These are phyloP conservation scores for Leishmania tarentolae DNA, from an alignment of 208 protist genomes.

Conservation along the genomic window DNA sequence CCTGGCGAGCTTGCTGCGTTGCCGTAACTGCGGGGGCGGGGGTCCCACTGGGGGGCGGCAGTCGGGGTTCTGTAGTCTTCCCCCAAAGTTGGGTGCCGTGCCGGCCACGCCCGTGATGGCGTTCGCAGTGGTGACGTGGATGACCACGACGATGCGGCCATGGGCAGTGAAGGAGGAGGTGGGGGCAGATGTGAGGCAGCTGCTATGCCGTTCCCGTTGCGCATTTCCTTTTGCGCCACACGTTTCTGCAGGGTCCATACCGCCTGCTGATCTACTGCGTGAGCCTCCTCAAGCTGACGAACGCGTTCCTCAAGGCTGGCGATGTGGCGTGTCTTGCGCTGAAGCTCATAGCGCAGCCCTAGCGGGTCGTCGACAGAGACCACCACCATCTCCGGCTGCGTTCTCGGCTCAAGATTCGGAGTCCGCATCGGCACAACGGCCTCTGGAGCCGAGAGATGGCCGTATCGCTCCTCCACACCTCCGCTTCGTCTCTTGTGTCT, in stretches of 20 bases:
- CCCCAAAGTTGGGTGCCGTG: background rate
- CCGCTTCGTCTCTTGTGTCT: background rate
- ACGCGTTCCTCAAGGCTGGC: constrained; percentile 39
- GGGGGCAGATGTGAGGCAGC: constrained; percentile 1
- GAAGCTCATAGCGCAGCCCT: constrained; percentile 39
- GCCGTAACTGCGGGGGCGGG: background rate
- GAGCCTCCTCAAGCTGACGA: constrained; percentile 35
- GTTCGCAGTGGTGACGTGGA: constrained; percentile 5
- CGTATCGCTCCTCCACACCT: background rate
- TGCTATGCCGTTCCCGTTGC: background rate
- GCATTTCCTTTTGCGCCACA: constrained; percentile 42
- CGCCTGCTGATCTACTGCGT: constrained; percentile 30
- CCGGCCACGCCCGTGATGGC: background rate
- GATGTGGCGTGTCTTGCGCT: constrained; percentile 37
- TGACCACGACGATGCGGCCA: background rate
- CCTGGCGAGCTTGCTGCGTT: background rate
- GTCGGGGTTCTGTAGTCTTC: background rate
- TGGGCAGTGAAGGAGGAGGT: background rate
- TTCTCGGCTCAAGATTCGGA: background rate
- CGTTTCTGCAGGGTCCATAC: constrained; percentile 35
- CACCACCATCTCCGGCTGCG: constrained; percentile 18
- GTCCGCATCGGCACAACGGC: background rate
- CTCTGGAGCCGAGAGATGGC: background rate
- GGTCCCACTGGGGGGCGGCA: background rate
- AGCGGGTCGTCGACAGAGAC: constrained; percentile 37